phyloP scores from a whole-genome alignment of 352 stramenopile species.

The Globisporangium uncinulatum region DNA sequence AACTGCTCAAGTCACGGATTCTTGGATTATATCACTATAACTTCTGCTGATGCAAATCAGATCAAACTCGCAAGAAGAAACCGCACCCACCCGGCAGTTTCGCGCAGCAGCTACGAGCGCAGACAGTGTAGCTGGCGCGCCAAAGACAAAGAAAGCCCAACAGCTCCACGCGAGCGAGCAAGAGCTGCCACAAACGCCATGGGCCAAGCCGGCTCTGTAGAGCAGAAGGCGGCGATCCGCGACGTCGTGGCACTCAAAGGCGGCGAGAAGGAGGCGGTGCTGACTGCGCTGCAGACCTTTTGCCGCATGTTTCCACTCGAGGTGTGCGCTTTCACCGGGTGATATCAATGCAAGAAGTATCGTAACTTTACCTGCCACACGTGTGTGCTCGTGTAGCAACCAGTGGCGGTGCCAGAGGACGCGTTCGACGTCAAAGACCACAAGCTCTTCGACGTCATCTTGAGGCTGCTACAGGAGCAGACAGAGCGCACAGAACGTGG shows the following conservation, averaged over 20 bases:
- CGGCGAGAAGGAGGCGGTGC: conserved; percentile 33
- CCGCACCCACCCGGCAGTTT: too few relatives aligned
- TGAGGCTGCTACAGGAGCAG: conserved; percentile 61
- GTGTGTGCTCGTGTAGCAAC: conserved; percentile 14
- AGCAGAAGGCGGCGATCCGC: conserved; percentile 76
- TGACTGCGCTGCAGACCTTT: conserved; percentile 63
- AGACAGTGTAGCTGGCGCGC: too few relatives aligned
- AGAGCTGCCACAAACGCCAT: conserved; percentile 20
- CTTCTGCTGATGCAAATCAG: too few relatives aligned
- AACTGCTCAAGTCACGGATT: too few relatives aligned
- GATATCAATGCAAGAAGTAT: not conserved
- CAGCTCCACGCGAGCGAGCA: too few relatives aligned
- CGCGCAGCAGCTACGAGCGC: too few relatives aligned
- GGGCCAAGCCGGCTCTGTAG: conserved; percentile 70
- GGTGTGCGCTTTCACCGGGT: conserved; percentile 14
- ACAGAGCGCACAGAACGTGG: conserved; percentile 49
- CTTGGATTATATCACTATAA: too few relatives aligned
- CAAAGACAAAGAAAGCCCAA: too few relatives aligned
- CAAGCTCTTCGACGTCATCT: conserved; percentile 68
- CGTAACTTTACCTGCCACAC: not conserved
- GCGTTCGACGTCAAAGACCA: conserved; percentile 69
- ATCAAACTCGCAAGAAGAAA: too few relatives aligned
- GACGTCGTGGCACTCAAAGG: conserved; percentile 60
- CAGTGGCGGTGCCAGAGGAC: conserved; percentile 17
- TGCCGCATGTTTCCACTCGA: conserved; percentile 71